phyloP scores from a whole-genome alignment of 2,329 filamentous ascomycete species.

The Claviceps monticola region DNA sequence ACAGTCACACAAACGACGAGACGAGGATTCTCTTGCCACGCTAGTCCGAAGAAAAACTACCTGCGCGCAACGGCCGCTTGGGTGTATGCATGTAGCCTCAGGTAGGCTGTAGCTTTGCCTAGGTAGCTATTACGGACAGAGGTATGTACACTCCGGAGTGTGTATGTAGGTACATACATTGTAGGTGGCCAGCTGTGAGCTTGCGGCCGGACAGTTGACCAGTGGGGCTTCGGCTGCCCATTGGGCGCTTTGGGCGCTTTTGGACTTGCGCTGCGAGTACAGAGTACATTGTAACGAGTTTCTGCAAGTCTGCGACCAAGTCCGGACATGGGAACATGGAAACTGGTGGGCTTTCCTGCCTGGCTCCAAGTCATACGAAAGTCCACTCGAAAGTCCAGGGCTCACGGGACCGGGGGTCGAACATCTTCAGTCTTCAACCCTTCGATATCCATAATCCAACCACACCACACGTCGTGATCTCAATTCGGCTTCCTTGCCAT shows the following conservation, averaged over 20 bases:
- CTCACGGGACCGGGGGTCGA: neutral
- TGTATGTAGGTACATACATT: too few relatives aligned
- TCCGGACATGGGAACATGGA: neutral
- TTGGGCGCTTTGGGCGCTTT: neutral
- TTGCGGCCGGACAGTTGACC: neutral
- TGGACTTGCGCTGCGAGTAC: neutral
- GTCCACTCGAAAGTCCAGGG: neutral
- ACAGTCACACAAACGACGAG: too few relatives aligned
- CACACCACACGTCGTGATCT: neutral
- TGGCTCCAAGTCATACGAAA: too few relatives aligned
- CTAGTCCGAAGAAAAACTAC: too few relatives aligned
- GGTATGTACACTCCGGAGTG: too few relatives aligned
- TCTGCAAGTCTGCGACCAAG: neutral
- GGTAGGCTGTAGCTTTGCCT: too few relatives aligned
- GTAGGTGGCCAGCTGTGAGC: neutral
- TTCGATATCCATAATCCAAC: neutral
- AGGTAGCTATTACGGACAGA: too few relatives aligned
- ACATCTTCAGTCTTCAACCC: constrained; percentile 1
- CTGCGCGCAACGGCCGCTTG: too few relatives aligned
- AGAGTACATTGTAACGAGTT: too few relatives aligned
- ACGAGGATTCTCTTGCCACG: too few relatives aligned
- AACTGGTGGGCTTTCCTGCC: neutral
- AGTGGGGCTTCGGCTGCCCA: neutral
- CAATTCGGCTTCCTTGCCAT: neutral
- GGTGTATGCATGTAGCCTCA: too few relatives aligned